Evolutionary conservation across 257 asterid species (phyloP), one percentile per base, ranked within the genome.

Genomic region (Salvia rosmarinus): DNA sequence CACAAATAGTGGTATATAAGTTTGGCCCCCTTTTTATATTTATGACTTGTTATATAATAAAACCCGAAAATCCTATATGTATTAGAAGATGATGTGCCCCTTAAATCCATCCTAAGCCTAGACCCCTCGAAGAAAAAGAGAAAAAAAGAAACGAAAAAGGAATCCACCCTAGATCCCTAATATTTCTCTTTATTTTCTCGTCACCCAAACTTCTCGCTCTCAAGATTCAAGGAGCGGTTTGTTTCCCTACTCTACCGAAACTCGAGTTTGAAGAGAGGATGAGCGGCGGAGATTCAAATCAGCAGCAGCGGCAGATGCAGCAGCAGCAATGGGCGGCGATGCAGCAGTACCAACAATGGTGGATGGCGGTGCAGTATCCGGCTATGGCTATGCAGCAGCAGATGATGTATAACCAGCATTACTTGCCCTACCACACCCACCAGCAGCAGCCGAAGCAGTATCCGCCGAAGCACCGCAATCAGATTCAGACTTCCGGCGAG

Each of bases 361-460:
- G 90, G 96, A 81, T 85, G 95, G 87, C 93, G 95, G 85, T 78
- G 96, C 94, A 86, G 82, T 85, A 90, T 34, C 95, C 92, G 44
- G 86, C 83, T 9, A 79, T 84, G 85, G 82, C 63, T 74, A 85
- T 86, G 92, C 96, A 85, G 67, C 63, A 82, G 73, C 70, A 44
- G 40, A 85, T 88, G 88, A 81, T 85, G 89, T 88, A 86, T 49
- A 85, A 80, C 40, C 89, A 77, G 75, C 94, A 82, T 39, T 86
- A 88, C 82, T 72, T 77, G 70, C 91, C 91, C 62, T 84, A 85
- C 72, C 82, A 87, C 75, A 82, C 75, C 39, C 88, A 78, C 28
- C 87, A 73, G 14, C 86, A 79, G 3, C 85, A 79, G 20, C 82
- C 74, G 14, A 90, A 76, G 11, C 79, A 68, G 60, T 83, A 51